These are phyloP conservation scores for Xylariaceae sp. DNA, from an alignment of 2,329 filamentous ascomycete genomes.

Conservation along the genomic window DNA sequence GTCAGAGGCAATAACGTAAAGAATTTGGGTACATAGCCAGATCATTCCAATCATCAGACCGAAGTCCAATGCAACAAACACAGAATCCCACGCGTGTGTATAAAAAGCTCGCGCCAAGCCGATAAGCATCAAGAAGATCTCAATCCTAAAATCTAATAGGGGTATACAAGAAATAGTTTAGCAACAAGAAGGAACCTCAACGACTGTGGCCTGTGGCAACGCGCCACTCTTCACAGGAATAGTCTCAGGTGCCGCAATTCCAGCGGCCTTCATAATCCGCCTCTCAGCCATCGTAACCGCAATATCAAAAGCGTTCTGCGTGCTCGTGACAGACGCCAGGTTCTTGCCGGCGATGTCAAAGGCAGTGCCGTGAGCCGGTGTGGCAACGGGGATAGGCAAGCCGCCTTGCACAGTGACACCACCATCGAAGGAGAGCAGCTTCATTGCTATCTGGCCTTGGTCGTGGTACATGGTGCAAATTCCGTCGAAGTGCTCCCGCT, in stretches of 20 bases:
- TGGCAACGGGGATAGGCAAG: constrained; percentile 29
- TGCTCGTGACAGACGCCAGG: constrained; percentile 26
- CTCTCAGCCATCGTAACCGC: constrained; percentile 28
- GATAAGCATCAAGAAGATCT: too few relatives aligned
- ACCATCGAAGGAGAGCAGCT: constrained; percentile 32
- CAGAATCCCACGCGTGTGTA: too few relatives aligned
- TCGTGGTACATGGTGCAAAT: constrained; percentile 36
- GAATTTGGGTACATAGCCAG: too few relatives aligned
- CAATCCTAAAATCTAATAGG: too few relatives aligned
- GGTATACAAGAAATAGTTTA: background rate
- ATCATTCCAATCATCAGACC: too few relatives aligned
- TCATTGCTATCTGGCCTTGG: constrained; percentile 35
- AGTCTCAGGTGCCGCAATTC: background rate
- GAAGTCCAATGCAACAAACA: too few relatives aligned
- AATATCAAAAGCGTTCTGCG: constrained; percentile 32
- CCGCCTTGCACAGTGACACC: constrained; percentile 34
- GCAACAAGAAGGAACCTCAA: background rate
- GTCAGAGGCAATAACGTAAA: too few relatives aligned
- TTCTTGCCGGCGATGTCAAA: constrained; percentile 32
- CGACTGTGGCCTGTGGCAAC: background rate
- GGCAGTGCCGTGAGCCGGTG: constrained; percentile 29
- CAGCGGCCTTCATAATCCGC: background rate
- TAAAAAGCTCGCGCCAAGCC: too few relatives aligned
- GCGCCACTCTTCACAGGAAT: background rate
- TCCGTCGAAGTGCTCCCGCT: constrained; percentile 30